Conservation (phyloP, 2,329 filamentous ascomycete genomes). For the Microcyclospora tardicrescens region DNA sequence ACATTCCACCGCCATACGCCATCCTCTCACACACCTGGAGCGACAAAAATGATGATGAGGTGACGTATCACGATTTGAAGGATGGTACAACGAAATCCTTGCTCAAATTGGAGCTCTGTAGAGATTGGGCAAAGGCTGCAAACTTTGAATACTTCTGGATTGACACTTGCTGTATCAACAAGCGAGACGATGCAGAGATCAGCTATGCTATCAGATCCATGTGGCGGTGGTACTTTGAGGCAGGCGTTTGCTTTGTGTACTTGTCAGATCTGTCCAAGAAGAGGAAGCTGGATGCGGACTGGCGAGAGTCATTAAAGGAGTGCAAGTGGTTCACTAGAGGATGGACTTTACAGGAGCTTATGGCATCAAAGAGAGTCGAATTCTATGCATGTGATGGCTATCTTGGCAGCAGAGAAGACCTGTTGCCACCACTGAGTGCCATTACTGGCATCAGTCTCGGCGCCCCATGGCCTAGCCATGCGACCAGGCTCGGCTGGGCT, state of each 20-base stretch:
- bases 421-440: conserved; percentile 1
- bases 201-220: conserved; percentile 23
- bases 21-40: conserved; percentile 9
- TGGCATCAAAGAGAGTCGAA: neutral
- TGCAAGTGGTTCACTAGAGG: conserved; percentile 3
- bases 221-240: neutral
- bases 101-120: conserved; percentile 4
- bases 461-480: neutral
- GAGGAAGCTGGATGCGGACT: neutral
- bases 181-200: conserved; percentile 8
- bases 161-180: conserved; percentile 14
- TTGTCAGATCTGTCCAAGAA: neutral
- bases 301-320: neutral
- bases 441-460: conserved; percentile 2
- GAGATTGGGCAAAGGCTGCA: conserved; percentile 5
- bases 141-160: conserved; percentile 9
- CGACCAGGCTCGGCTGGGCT: conserved; percentile 5
- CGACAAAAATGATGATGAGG: conserved; percentile 3
- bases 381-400: conserved; percentile 1
- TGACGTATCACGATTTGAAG: conserved; percentile 2
- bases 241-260: conserved; percentile 1
- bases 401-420: conserved; percentile 1
- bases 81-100: conserved; percentile 2
- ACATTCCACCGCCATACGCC: conserved; percentile 4
- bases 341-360: conserved; percentile 1